Conservation (phyloP, 768 basidiomycete genomes). For the Phanerochaete carnosa region DNA sequence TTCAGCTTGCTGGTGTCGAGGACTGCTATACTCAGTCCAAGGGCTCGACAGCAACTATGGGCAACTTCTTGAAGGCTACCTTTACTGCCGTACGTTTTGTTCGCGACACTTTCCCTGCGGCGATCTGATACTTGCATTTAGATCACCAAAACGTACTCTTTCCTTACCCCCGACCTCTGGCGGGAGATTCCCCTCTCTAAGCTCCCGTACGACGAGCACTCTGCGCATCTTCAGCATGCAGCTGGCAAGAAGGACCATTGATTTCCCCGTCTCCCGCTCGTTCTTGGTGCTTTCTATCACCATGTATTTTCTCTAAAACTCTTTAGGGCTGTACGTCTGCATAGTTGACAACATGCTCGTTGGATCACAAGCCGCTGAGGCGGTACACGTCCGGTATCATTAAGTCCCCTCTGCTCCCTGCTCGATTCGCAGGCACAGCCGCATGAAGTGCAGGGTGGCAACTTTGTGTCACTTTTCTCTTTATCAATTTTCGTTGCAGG, state of each 20-base stretch:
- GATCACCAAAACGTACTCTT: slow-evolving; percentile 98
- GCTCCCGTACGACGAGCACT: slow-evolving; percentile 94
- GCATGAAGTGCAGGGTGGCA: too few species aligned
- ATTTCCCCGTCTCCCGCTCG: slow-evolving; percentile 14
- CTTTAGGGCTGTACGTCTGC: slow-evolving; percentile 6
- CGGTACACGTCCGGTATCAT: not conserved
- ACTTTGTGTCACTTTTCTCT: too few species aligned
- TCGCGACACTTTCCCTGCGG: not conserved
- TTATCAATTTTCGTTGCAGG: too few species aligned
- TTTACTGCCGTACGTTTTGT: slow-evolving; percentile 73
- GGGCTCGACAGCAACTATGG: slow-evolving; percentile 98
- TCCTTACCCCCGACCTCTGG: slow-evolving; percentile 99
- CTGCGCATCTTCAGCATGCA: slow-evolving; percentile 83
- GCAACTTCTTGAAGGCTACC: slow-evolving; percentile 98
- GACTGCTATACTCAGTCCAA: slow-evolving; percentile 98
- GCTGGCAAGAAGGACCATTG: slow-evolving; percentile 75
- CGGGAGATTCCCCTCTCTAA: slow-evolving; percentile 88
- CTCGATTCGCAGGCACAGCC: too few species aligned
- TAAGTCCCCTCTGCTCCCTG: not conserved
- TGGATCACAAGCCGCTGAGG: not conserved
- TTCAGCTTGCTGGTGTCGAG: slow-evolving; percentile 97
- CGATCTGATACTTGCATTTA: slow-evolving; percentile 22
- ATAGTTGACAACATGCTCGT: not conserved
- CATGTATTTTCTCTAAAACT: slow-evolving; percentile 12
- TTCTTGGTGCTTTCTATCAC: slow-evolving; percentile 9